Evolutionary conservation across 306 rosid genomes (phyloP).

Genomic region (Quercus cerris): DNA sequence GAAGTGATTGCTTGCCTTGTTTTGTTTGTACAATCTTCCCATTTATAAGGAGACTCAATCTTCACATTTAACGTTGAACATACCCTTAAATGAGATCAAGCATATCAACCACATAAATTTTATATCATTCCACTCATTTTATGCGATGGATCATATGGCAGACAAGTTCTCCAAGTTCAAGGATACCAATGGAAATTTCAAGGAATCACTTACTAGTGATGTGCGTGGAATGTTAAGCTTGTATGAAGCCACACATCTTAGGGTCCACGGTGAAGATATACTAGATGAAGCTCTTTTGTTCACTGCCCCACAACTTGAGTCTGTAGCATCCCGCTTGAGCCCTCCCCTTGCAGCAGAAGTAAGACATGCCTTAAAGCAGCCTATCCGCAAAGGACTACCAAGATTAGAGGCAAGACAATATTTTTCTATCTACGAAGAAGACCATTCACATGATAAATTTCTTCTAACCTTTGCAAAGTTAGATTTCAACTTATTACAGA

Average conservation of each 20-base stretch:
- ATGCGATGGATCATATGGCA: background rate
- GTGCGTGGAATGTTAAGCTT: background rate
- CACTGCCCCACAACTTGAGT: background rate
- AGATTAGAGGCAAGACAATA: slow-evolving; percentile 13
- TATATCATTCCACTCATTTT: no score
- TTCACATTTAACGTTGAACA: no score
- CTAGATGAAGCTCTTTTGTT: slow-evolving; percentile 12
- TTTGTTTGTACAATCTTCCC: no score
- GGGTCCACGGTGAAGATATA: background rate
- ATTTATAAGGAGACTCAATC: no score
- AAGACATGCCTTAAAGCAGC: slow-evolving; percentile 13
- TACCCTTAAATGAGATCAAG: no score
- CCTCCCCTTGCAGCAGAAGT: slow-evolving; percentile 28
- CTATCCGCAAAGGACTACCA: slow-evolving; percentile 8
- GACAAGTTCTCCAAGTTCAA: background rate
- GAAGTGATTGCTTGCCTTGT: no score
- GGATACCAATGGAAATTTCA: background rate
- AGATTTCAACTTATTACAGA: slow-evolving; percentile 27
- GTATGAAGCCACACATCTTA: slow-evolving; percentile 9
- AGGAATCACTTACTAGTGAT: background rate
- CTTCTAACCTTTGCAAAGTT: slow-evolving; percentile 21
- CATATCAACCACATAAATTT: no score
- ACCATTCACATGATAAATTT: background rate
- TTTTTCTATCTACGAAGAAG: slow-evolving; percentile 15
- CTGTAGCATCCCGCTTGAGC: background rate